Percentiles rank a stretch among this genome's conserved stretches.
These are phyloP conservation scores for Gossypium raimondii DNA, from an alignment of 345 rosid species.

Conservation along the genomic window DNA sequence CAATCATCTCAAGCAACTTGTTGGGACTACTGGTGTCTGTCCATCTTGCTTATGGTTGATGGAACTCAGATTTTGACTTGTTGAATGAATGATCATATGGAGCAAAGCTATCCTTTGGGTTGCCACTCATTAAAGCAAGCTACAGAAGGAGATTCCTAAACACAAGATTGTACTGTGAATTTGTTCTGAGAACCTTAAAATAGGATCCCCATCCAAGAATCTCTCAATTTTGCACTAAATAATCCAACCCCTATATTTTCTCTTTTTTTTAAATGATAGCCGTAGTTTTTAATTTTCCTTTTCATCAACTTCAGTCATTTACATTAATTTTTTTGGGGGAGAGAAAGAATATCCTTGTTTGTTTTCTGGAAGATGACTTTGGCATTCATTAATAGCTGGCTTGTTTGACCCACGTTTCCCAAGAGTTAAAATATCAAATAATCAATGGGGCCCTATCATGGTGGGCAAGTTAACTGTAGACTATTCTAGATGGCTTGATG, in stretches of 20 bases:
- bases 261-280: not conserved
- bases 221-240: not conserved
- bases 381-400: not conserved
- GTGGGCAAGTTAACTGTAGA: not conserved
- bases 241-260: not conserved
- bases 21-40: not conserved
- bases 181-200: not conserved
- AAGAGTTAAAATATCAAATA: not conserved
- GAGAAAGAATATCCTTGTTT: not conserved
- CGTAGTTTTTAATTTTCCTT: not conserved
- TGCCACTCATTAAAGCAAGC: not conserved
- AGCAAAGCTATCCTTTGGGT: not conserved
- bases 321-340: not conserved
- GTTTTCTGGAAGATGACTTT: not conserved
- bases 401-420: not conserved
- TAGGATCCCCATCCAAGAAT: not conserved
- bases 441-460: not conserved
- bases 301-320: not conserved
- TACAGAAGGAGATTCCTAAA: not conserved
- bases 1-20: not conserved
- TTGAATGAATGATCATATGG: not conserved
- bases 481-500: not conserved
- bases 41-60: constrained; percentile 13
- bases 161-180: not conserved
- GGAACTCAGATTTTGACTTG: not conserved